Evolutionary conservation across 1,139 yeast genomes (phyloP).

Genomic region (Kazachstania sp.): DNA sequence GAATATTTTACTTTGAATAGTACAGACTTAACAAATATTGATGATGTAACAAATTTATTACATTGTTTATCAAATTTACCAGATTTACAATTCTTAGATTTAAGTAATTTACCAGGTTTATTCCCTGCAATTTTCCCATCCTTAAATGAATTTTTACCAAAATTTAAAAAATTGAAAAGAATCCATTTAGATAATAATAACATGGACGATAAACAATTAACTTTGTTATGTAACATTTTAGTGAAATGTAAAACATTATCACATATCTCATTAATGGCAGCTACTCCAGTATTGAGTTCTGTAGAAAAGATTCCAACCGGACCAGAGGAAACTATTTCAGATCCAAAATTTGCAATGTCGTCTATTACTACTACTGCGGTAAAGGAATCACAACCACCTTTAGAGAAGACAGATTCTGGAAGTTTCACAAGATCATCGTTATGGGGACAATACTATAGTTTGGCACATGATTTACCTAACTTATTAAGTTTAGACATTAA

Average conservation of each 20-base stretch:
- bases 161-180: slow-evolving; percentile 55
- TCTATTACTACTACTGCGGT: not conserved
- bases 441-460: slow-evolving; percentile 60
- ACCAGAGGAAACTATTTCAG: slow-evolving; percentile 1
- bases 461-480: slow-evolving; percentile 56
- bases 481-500: slow-evolving; percentile 69
- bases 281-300: slow-evolving; percentile 2
- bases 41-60: slow-evolving; percentile 47
- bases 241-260: slow-evolving; percentile 58
- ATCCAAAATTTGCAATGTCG: not conserved
- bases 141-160: slow-evolving; percentile 55
- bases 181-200: slow-evolving; percentile 72
- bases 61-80: slow-evolving; percentile 45
- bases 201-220: slow-evolving; percentile 52
- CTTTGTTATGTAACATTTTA: slow-evolving; percentile 60
- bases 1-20: slow-evolving; percentile 64
- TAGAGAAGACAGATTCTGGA: not conserved
- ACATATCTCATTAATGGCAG: slow-evolving; percentile 67
- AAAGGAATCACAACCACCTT: not conserved
- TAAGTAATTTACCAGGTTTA: slow-evolving; percentile 62
- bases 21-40: slow-evolving; percentile 47
- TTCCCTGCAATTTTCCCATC: slow-evolving; percentile 65
- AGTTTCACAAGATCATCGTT: slow-evolving; percentile 28
- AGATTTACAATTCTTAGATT: slow-evolving; percentile 61
- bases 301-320: not conserved